Base-by-base conservation (phyloP, 495 filamentous ascomycete species). In the Podospora pseudocomata region DNA sequence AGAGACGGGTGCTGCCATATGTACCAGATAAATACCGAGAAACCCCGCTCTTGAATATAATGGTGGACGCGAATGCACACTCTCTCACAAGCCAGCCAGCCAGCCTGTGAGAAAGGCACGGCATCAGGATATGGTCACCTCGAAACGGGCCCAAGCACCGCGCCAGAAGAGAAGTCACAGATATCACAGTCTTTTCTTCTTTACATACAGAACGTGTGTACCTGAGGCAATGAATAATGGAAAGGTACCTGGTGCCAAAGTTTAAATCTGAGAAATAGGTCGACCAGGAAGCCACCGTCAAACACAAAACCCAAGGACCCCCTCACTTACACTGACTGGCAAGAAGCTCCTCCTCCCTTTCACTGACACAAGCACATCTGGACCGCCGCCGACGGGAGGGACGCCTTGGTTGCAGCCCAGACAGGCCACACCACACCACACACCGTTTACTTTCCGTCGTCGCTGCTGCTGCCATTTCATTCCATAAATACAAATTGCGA, bases 41-140 rank as follows among this genome's bases (percentile, higher is more conserved):
- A 39, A 63, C 61, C 61, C 61, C 61, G 61, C 61, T 63, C 61
- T 63, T 27, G 61, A 18, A 32, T 44, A 32, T 20, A 32, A 19
- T n/a, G 28, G 23, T 23, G 61, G 27, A 63, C 61, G 61, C 61
- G 61, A 63, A 63, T 63, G 30, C 27, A 32, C 59, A 7, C 30
- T 32, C 30, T 32, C 59, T 61, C 59, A 61, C 23, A 58, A 58
- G 55, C 55, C n/a, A 56, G 55, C 19, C 19, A 20, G 7, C 55
- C 55, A 58, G 54, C 54, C 54, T 5, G 54, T 56, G 30, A 32
- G 30, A 58, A 11, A 49, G 39, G 39, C 39, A 18, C 39, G 39
- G 39, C 39, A 49, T 49, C 39, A 49, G 39, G 13, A 49, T 16
- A 49, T 49, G 39, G 39, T 49, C 39, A 49, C 39, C 39, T 49